Conservation (phyloP, 2,329 filamentous ascomycete species). For the Colletotrichum orchidophilum region DNA sequence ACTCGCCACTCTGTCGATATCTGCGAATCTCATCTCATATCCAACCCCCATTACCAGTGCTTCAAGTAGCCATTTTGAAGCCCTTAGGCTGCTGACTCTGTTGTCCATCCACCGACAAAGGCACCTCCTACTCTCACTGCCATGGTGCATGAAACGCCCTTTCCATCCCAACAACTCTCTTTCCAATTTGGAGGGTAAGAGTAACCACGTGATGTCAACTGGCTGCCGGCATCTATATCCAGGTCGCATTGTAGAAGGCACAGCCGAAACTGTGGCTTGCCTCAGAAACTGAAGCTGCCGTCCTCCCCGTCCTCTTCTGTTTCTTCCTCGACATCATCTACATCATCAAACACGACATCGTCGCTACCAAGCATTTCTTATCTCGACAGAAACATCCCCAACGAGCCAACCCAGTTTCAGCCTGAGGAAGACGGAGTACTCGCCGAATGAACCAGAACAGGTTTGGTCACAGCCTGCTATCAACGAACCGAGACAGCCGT, state of each 20-base stretch:
- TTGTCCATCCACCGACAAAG: no score
- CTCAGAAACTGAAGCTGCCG: background rate
- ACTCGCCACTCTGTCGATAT: background rate
- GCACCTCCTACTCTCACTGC: no score
- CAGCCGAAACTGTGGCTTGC: background rate
- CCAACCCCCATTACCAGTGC: background rate
- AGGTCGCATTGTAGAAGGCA: background rate
- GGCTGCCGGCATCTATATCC: constrained; percentile 9
- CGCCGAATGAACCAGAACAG: constrained; percentile 17
- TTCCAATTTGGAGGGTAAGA: background rate
- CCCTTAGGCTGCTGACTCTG: background rate
- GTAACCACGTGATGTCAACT: background rate
- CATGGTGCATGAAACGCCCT: background rate
- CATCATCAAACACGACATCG: background rate
- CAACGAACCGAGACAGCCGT: background rate
- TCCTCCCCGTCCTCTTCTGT: background rate
- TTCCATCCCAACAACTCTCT: background rate
- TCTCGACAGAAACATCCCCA: background rate
- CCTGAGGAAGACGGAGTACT: constrained; percentile 10
- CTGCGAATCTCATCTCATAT: background rate
- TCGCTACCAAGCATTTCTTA: constrained; percentile 8
- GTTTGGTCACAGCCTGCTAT: background rate
- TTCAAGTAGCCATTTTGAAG: background rate
- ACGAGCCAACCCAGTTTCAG: constrained; percentile 11
- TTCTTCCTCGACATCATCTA: background rate